These are phyloP conservation scores for Xylaria venustula DNA, from an alignment of 495 filamentous ascomycete species.

Conservation along the genomic window DNA sequence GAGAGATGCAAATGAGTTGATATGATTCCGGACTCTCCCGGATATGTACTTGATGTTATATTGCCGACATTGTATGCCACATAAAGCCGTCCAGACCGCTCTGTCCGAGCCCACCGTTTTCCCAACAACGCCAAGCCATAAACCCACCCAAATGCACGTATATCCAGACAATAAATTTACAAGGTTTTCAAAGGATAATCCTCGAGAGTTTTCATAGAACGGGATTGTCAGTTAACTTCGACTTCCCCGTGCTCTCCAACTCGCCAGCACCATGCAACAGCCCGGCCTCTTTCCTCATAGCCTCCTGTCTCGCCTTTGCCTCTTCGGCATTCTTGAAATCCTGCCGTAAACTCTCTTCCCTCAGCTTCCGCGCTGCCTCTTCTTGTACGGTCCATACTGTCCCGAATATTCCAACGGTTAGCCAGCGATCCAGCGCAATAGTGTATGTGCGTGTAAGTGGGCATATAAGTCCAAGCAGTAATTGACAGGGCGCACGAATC, in stretches of 20 bases:
- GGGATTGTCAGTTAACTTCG: conserved; percentile 6
- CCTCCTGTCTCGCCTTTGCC: conserved; percentile 60
- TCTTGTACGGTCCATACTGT: conserved; percentile 71
- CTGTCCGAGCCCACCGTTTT: no score
- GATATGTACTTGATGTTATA: background rate
- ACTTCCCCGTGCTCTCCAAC: conserved; percentile 7
- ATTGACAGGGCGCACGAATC: background rate
- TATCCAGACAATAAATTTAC: background rate
- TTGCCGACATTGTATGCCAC: no score
- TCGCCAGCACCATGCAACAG: conserved; percentile 14
- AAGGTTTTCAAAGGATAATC: background rate
- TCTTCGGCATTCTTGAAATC: conserved; percentile 53
- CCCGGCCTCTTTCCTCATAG: conserved; percentile 53
- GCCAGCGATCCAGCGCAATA: background rate
- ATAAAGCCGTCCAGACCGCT: no score
- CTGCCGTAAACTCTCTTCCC: conserved; percentile 51
- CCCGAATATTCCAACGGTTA: background rate
- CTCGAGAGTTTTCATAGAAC: background rate
- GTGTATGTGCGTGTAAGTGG: background rate
- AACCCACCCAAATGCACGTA: background rate
- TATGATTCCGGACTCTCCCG: background rate
- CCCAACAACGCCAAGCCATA: no score
- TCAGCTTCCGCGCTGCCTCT: conserved; percentile 57
- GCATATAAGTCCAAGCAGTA: no score
- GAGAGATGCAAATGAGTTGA: background rate